Evolutionary conservation across 169 alveolate species (phyloP), one percentile per base, ranked within the genome.

Genomic region (Plasmodium gonderi): DNA sequence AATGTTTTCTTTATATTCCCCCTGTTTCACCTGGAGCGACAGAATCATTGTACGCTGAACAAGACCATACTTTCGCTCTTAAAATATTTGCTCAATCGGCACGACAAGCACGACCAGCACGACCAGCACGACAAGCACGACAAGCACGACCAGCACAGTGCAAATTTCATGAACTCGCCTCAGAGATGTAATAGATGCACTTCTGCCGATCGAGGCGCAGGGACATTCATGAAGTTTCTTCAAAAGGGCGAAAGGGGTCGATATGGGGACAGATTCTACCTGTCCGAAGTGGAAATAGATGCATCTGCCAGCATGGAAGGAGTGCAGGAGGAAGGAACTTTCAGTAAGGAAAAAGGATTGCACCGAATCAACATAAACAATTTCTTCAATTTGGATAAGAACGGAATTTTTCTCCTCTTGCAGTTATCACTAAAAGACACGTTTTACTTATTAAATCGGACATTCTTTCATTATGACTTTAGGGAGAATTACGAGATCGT

Each of bases 371-470:
- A 82, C 11, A 1, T 82, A 20, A 69, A 47, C 38, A 31, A 82
- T n/a, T 69, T 69, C 12, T 40, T 60, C 31, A 85, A 75, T 31
- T 20, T 85, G 42, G 92, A 85, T 40, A 85, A 85, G 17, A 85
- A 75, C 33, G 92, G 92, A 23, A 14, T 85, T 2, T 85, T 85
- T 78, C 45, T 85, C 12, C 81, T 85, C 3, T n/a, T 85, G 12
- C 92, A 85, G 33, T 3, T 85, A 26, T 74, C 92, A n/a, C 36
- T 85, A 29, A 33, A 26, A 9, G 69, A 75, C 12, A 42, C 75
- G 5, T 85, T 75, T 40, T 54, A 33, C n/a, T 5, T 85, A 5
- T 74, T 85, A 42, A 85, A 85, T 11, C 60, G 65, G 31, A 29
- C 49, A 4, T 60, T 85, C 36, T 75, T 75, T 45, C 33, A 75